Evolutionary conservation across 1,139 yeast species (phyloP).

Genomic region (Diutina scorzettiae): DNA sequence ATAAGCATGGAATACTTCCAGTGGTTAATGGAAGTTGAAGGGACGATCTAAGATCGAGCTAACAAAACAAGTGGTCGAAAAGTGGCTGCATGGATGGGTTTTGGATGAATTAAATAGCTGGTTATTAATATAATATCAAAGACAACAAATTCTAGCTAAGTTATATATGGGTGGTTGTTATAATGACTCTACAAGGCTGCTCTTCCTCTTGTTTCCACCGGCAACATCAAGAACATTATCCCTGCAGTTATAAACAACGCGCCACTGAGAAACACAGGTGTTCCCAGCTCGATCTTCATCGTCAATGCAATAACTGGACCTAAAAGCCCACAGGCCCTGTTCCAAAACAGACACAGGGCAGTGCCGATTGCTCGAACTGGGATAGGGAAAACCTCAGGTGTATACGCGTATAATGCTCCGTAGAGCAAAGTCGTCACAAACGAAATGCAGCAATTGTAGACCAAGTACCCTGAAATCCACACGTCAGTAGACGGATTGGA

Average conservation of each 20-base stretch:
- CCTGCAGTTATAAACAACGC: background rate
- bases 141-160: background rate
- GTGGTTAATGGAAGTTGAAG: background rate
- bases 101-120: background rate
- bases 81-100: background rate
- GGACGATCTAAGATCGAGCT: background rate
- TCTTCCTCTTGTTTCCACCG: background rate
- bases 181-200: background rate
- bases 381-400: conserved; percentile 32
- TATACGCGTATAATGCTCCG: conserved; percentile 33
- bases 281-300: conserved; percentile 1
- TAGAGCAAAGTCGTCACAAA: conserved; percentile 31
- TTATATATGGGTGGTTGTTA: background rate
- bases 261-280: conserved; percentile 3
- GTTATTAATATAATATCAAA: background rate
- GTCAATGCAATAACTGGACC: conserved; percentile 2
- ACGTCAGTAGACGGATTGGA: background rate
- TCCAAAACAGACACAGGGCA: conserved; percentile 15
- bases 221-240: background rate
- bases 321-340: background rate
- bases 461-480: conserved; percentile 15
- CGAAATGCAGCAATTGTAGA: conserved; percentile 34
- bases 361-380: conserved; percentile 32
- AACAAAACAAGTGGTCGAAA: background rate
- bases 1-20: background rate